These are phyloP conservation scores for Phascolomyces articulosus DNA, from an alignment of 371 early-diverging fungal genomes.

Conservation along the genomic window DNA sequence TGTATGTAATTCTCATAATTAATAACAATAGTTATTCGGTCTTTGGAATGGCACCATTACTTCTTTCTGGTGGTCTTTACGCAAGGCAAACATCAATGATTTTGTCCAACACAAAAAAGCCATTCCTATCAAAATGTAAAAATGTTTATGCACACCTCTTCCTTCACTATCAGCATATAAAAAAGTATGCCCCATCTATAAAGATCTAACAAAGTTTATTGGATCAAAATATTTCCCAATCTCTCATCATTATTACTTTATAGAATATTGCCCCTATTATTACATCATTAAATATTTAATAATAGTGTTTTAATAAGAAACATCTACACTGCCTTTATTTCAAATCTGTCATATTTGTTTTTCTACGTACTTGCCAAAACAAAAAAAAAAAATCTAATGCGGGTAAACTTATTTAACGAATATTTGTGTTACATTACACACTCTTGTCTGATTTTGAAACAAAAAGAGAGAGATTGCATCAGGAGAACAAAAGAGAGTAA, in stretches of 20 bases:
- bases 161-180: too few relatives aligned
- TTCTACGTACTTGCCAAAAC: neutral
- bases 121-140: neutral
- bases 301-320: too few relatives aligned
- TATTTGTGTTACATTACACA: neutral
- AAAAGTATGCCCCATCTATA: too few relatives aligned
- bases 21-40: neutral
- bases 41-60: neutral
- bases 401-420: neutral
- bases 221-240: too few relatives aligned
- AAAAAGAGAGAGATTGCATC: neutral
- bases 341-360: too few relatives aligned
- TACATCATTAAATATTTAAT: too few relatives aligned
- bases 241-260: too few relatives aligned
- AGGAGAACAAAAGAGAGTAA: neutral
- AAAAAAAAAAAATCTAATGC: neutral
- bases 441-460: neutral
- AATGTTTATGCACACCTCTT: neutral
- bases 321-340: too few relatives aligned
- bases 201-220: too few relatives aligned
- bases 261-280: too few relatives aligned
- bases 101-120: neutral
- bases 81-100: neutral
- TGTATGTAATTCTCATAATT: too few relatives aligned
- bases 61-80: slow-evolving; percentile 2